phyloP scores from a whole-genome alignment of 306 rosid species.

The Cercis canadensis region DNA sequence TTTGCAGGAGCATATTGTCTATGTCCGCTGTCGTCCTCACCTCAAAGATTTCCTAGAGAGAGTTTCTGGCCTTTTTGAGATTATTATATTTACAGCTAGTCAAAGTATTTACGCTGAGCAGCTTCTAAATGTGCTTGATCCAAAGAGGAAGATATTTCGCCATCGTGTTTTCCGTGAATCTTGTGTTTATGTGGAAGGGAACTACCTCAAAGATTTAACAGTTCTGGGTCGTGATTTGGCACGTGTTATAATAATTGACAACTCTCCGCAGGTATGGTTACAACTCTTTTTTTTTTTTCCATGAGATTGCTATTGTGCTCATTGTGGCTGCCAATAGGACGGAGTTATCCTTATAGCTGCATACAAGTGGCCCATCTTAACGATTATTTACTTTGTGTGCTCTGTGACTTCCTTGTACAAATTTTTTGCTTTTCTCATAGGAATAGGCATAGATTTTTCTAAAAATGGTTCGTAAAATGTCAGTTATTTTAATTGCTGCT shows the following conservation, averaged over 20 bases:
- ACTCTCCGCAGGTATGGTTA: conserved; percentile 88
- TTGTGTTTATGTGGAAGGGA: conserved; percentile 96
- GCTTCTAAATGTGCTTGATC: conserved; percentile 95
- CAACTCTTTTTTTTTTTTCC: not conserved
- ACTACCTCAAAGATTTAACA: conserved; percentile 95
- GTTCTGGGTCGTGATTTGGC: conserved; percentile 96
- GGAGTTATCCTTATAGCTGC: not conserved
- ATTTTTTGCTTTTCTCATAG: not conserved
- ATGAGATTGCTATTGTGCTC: conserved; percentile 2
- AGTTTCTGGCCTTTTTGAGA: conserved; percentile 82
- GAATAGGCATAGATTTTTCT: not conserved
- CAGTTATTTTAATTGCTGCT: conserved; percentile 23
- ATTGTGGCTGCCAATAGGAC: not conserved
- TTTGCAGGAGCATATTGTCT: conserved; percentile 83
- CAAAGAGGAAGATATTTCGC: conserved; percentile 90
- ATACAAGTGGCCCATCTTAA: not conserved
- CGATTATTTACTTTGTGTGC: too few relatives aligned
- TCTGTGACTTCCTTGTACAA: too few relatives aligned
- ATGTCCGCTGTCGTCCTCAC: conserved; percentile 97
- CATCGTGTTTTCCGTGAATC: conserved; percentile 97
- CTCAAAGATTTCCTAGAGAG: conserved; percentile 84
- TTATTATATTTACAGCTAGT: conserved; percentile 96
- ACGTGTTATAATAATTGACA: conserved; percentile 81
- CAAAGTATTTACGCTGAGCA: conserved; percentile 99
- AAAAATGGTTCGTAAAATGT: not conserved